Conservation (phyloP, 306 rosid species). For the Sicyos edulis region DNA sequence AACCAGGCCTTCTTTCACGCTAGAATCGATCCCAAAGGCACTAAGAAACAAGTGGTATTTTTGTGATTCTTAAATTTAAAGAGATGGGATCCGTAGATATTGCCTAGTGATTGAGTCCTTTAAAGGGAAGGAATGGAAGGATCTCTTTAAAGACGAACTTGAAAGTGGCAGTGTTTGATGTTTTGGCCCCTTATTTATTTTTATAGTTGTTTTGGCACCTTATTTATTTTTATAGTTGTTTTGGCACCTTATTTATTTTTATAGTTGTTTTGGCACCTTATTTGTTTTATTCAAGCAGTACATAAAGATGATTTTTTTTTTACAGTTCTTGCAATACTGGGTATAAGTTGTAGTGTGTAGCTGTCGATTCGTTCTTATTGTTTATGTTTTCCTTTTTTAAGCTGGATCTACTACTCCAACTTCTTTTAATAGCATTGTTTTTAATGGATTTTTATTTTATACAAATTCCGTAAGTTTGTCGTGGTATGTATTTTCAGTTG, state of each 20-base stretch:
- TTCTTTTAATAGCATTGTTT: not conserved
- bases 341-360: too few species aligned
- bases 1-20: not conserved
- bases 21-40: not conserved
- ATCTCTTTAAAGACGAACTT: not conserved
- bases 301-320: not conserved
- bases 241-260: not conserved
- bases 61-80: not conserved
- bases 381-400: too few species aligned
- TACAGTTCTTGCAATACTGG: too few species aligned
- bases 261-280: not conserved
- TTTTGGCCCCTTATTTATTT: not conserved
- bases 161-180: not conserved
- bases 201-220: not conserved
- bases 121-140: not conserved
- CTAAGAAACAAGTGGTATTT: not conserved
- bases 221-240: not conserved
- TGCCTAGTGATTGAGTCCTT: not conserved
- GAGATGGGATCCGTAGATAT: not conserved
- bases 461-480: not conserved
- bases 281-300: not conserved
- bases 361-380: too few species aligned
- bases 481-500: constrained; percentile 45
- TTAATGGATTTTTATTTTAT: not conserved
- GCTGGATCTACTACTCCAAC: too few species aligned